phyloP scores from a whole-genome alignment of 768 basidiomycete genomes.

The Suillus spraguei region DNA sequence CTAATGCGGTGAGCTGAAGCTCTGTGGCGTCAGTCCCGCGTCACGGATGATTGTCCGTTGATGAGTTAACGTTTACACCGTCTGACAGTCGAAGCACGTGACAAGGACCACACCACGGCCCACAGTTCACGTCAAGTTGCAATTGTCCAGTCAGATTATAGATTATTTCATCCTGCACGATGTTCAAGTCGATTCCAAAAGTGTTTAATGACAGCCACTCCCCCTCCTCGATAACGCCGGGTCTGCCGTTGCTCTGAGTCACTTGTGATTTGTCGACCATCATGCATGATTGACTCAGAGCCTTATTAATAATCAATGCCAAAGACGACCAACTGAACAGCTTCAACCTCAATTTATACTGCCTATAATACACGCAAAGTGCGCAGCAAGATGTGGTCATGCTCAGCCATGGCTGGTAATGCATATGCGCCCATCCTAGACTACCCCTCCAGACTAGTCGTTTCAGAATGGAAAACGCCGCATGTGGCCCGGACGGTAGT shows the following conservation, averaged over 20 bases:
- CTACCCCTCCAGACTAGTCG: not conserved
- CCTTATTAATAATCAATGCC: not conserved
- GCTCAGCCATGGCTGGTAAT: not conserved
- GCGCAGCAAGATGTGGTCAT: not conserved
- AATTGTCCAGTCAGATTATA: not conserved
- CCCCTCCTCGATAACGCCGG: not conserved
- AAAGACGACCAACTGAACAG: not conserved
- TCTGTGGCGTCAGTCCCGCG: not conserved
- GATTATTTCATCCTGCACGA: not conserved
- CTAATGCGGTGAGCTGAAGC: not conserved
- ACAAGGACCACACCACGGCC: not conserved
- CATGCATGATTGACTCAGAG: not conserved
- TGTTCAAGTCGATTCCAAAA: not conserved
- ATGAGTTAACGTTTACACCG: not conserved
- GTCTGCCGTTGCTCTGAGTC: not conserved
- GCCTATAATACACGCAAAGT: not conserved
- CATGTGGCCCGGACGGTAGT: not conserved
- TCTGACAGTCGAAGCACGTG: not conserved
- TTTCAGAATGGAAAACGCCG: slow-evolving; percentile 2
- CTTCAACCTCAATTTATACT: not conserved
- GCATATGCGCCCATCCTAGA: not conserved
- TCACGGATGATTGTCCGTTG: slow-evolving; percentile 4
- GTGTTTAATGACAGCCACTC: not conserved
- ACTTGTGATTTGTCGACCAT: not conserved
- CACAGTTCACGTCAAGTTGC: not conserved